Evolutionary conservation across 257 asterid species (phyloP).

Genomic region (Plantago major): DNA sequence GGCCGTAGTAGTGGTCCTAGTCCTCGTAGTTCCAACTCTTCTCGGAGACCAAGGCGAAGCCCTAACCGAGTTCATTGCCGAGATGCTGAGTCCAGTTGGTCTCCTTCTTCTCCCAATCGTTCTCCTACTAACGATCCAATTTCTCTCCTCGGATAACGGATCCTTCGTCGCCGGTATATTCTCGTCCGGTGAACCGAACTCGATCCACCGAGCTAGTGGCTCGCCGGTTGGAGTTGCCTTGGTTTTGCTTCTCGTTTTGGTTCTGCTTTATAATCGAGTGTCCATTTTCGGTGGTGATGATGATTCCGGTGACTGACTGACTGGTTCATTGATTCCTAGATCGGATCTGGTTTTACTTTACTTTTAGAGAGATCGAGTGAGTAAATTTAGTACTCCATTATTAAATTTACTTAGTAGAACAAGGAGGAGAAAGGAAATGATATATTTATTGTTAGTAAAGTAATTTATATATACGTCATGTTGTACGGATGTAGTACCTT

Average conservation of each 20-base stretch:
- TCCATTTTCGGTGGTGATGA: conserved; percentile 84
- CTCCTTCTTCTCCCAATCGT: conserved; percentile 71
- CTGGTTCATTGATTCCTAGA: neutral
- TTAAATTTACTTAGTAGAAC: too few relatives aligned
- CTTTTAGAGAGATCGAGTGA: too few relatives aligned
- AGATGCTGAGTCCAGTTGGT: conserved; percentile 70
- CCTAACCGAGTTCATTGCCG: conserved; percentile 71
- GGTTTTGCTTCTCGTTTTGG: conserved; percentile 50
- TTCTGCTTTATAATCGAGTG: conserved; percentile 61
- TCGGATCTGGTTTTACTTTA: conserved; percentile 5
- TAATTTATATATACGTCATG: neutral
- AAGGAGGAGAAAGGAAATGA: neutral
- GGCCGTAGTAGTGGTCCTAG: conserved; percentile 61
- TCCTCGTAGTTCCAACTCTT: conserved; percentile 51
- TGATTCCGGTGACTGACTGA: conserved; percentile 57
- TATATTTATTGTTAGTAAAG: neutral
- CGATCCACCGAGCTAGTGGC: conserved; percentile 82
- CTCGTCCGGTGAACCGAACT: conserved; percentile 64
- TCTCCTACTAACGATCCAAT: conserved; percentile 72
- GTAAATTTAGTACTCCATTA: too few relatives aligned
- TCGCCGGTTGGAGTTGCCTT: conserved; percentile 88
- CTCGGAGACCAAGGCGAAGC: conserved; percentile 88
- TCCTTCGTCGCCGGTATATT: conserved; percentile 51
- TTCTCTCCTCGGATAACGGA: conserved; percentile 78
- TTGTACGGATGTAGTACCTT: too few relatives aligned